phyloP scores from a whole-genome alignment of 2,329 filamentous ascomycete genomes.

The Trichoderma koningii region DNA sequence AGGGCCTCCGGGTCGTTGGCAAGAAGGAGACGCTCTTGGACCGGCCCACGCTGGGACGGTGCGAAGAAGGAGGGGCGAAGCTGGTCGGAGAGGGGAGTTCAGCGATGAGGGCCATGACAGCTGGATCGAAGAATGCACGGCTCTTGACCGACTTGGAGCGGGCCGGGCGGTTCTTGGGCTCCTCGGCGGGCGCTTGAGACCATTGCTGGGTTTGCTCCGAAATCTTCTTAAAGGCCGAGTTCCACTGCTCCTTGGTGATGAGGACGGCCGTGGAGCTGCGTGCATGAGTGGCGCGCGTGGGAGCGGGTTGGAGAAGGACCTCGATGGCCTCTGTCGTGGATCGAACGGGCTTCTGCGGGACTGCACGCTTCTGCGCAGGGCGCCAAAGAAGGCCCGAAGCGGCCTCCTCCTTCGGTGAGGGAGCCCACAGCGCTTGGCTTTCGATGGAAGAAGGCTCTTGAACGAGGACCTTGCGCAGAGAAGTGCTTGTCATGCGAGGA shows the following conservation, averaged over 20 bases:
- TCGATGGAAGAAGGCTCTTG: background rate
- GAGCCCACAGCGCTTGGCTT: constrained; percentile 15
- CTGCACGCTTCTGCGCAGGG: constrained; percentile 7
- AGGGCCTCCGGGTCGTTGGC: background rate
- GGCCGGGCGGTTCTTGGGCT: background rate
- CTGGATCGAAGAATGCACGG: constrained; percentile 22
- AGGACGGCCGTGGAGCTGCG: constrained; percentile 17
- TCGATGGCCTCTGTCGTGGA: background rate
- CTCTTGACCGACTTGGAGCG: constrained; percentile 19
- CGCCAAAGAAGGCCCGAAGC: constrained; percentile 7
- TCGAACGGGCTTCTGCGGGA: background rate
- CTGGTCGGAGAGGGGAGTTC: constrained; percentile 3
- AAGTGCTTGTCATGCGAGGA: background rate
- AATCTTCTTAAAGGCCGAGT: constrained; percentile 15
- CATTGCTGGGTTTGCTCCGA: background rate
- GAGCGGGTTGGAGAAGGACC: background rate
- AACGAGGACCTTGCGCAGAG: background rate
- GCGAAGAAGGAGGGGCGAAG: too few species aligned
- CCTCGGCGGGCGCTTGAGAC: background rate
- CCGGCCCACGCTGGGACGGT: background rate
- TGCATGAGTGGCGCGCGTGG: background rate
- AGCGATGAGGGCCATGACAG: constrained; percentile 24
- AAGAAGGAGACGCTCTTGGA: constrained; percentile 21
- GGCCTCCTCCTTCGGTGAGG: background rate
- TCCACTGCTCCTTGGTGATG: constrained; percentile 25